Percentiles rank a stretch among this genome's conserved stretches.
These are phyloP conservation scores for Dryas drummondii DNA, from an alignment of 306 rosid species.

Conservation along the genomic window DNA sequence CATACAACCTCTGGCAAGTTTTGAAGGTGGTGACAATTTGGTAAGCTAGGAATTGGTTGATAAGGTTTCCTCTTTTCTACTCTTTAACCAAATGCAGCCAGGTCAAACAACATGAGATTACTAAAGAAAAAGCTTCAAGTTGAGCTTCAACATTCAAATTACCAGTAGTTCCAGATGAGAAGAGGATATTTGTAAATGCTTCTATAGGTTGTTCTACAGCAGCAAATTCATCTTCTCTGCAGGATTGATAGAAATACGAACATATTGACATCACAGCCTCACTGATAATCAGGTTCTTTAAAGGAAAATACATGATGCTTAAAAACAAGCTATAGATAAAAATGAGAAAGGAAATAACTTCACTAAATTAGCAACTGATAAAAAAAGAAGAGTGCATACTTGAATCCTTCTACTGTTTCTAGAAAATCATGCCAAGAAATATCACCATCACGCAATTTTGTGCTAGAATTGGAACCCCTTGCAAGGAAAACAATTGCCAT, in stretches of 20 bases:
- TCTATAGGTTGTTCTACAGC: conserved; percentile 68
- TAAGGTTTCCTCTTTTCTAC: neutral
- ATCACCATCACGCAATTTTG: conserved; percentile 69
- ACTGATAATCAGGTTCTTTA: conserved; percentile 3
- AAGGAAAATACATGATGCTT: neutral
- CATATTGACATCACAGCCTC: neutral
- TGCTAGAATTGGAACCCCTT: conserved; percentile 52
- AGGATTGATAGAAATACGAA: conserved; percentile 24
- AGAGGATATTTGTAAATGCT: conserved; percentile 71
- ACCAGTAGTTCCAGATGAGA: conserved; percentile 99
- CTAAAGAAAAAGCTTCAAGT: conserved; percentile 1
- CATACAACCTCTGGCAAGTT: neutral
- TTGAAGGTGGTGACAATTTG: conserved; percentile 3
- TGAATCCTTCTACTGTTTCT: conserved; percentile 52
- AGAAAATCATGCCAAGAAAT: conserved; percentile 79
- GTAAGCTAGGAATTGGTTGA: neutral
- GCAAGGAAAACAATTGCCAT: conserved; percentile 69
- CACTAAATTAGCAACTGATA: neutral
- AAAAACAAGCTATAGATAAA: neutral
- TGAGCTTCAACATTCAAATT: conserved; percentile 23
- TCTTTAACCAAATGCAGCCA: neutral
- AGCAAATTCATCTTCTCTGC: conserved; percentile 76
- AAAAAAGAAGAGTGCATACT: conserved; percentile 43
- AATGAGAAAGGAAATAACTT: neutral
- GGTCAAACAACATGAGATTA: neutral